Conservation (phyloP, 1,284 basidiomycete species). For the Pisolithus thermaeus region DNA sequence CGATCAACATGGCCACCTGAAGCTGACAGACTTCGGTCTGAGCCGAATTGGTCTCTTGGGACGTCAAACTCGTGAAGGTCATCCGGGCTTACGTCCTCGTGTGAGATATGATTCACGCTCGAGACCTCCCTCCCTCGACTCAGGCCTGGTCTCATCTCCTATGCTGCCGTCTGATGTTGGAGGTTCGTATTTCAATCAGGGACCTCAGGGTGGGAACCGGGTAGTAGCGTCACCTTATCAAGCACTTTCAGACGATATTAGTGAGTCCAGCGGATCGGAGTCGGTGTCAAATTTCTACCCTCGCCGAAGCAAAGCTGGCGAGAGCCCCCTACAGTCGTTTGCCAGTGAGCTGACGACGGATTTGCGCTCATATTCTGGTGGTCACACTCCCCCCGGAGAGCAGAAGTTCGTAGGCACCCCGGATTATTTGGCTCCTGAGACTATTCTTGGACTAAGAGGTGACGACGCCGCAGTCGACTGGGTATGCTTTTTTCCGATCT, state of each 20-base stretch:
- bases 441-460: constrained; percentile 91
- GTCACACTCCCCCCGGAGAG: constrained; percentile 71
- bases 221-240: constrained; percentile 60
- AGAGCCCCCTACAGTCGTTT: constrained; percentile 78
- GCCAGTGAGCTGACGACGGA: constrained; percentile 78
- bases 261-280: constrained; percentile 85
- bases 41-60: constrained; percentile 96
- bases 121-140: constrained; percentile 77
- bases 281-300: constrained; percentile 56
- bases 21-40: constrained; percentile 96
- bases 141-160: constrained; percentile 72
- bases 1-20: constrained; percentile 92
- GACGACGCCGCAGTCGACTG: constrained; percentile 97
- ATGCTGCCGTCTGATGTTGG: constrained; percentile 55
- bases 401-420: constrained; percentile 96
- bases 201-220: constrained; percentile 52
- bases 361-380: constrained; percentile 57
- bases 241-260: constrained; percentile 68
- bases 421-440: constrained; percentile 95
- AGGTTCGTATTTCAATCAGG: constrained; percentile 79
- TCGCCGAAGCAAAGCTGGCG: constrained; percentile 50
- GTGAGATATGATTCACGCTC: constrained; percentile 64
- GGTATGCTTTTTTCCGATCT: constrained; percentile 43
- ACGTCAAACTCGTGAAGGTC: constrained; percentile 84
- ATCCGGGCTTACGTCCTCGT: constrained; percentile 48